Conservation (phyloP, 2,329 filamentous ascomycete species). For the Calonectria leucothoes region DNA sequence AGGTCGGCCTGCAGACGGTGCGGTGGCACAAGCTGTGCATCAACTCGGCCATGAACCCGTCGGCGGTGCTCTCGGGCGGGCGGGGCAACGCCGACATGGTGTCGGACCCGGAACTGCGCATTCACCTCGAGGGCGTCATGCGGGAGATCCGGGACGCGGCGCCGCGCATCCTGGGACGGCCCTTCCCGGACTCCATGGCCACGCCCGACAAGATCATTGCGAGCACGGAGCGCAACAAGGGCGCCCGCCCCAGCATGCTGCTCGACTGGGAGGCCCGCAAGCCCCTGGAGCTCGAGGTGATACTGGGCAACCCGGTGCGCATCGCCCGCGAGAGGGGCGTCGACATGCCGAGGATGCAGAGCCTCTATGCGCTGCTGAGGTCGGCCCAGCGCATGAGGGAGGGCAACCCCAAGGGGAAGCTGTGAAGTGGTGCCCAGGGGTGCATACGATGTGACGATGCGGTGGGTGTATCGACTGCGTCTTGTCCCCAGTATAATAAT, state of each 20-base stretch:
- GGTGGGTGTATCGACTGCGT: neutral
- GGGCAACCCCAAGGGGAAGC: constrained; percentile 45
- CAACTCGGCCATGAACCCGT: constrained; percentile 81
- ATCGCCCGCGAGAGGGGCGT: constrained; percentile 72
- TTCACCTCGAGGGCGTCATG: constrained; percentile 75
- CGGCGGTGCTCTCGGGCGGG: constrained; percentile 74
- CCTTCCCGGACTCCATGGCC: constrained; percentile 69
- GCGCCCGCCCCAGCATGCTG: constrained; percentile 75
- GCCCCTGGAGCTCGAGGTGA: constrained; percentile 78
- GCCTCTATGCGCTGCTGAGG: constrained; percentile 72
- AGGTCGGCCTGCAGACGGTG: constrained; percentile 75
- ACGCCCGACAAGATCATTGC: constrained; percentile 71
- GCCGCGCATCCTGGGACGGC: constrained; percentile 70
- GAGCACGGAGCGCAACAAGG: constrained; percentile 73
- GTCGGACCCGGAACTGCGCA: constrained; percentile 69
- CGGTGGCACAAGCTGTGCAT: constrained; percentile 84
- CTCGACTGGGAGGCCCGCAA: constrained; percentile 76
- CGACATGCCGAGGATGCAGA: constrained; percentile 75
- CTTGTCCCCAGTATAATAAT: neutral
- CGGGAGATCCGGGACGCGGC: constrained; percentile 74
- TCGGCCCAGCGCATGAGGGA: constrained; percentile 68
- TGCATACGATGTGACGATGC: neutral
- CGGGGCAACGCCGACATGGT: constrained; percentile 75
- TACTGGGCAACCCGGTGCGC: constrained; percentile 76
- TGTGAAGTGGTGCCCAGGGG: constrained; percentile 39